These are phyloP conservation scores for Pseudoneurospora amorphoporcata DNA, from an alignment of 495 filamentous ascomycete genomes.

Conservation along the genomic window DNA sequence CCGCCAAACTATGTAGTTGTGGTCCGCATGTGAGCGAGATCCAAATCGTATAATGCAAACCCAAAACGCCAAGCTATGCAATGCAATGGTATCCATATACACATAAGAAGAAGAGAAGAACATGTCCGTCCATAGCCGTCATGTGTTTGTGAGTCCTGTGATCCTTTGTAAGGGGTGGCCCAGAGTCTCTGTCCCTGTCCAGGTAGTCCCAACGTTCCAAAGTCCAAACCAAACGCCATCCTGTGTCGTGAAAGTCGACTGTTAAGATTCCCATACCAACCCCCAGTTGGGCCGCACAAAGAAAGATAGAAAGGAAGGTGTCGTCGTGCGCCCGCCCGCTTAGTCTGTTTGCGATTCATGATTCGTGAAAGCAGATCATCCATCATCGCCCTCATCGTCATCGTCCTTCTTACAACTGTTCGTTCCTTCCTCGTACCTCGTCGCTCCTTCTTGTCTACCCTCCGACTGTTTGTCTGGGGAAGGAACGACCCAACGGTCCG, in stretches of 20 bases:
- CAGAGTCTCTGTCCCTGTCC: not conserved
- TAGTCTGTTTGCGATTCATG: too few relatives aligned
- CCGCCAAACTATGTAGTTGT: not conserved
- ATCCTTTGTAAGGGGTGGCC: not conserved
- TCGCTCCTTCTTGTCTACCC: too few relatives aligned
- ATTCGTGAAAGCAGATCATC: too few relatives aligned
- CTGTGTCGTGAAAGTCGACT: not conserved
- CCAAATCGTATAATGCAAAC: not conserved
- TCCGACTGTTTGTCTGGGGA: too few relatives aligned
- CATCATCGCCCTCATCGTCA: too few relatives aligned
- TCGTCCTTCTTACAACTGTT: too few relatives aligned
- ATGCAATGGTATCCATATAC: not conserved
- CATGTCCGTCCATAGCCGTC: not conserved
- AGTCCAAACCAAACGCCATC: not conserved
- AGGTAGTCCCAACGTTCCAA: not conserved
- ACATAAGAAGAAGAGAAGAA: not conserved
- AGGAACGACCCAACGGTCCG: too few relatives aligned
- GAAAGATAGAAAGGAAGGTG: not conserved
- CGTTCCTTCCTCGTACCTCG: too few relatives aligned
- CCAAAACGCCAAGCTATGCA: not conserved
- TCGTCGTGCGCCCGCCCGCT: not conserved
- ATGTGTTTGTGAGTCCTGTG: not conserved
- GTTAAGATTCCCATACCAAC: too few relatives aligned
- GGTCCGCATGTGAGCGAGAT: not conserved
- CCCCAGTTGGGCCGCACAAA: too few relatives aligned